phyloP scores from a whole-genome alignment of 495 filamentous ascomycete genomes.

The Glutinoglossum americanum region DNA sequence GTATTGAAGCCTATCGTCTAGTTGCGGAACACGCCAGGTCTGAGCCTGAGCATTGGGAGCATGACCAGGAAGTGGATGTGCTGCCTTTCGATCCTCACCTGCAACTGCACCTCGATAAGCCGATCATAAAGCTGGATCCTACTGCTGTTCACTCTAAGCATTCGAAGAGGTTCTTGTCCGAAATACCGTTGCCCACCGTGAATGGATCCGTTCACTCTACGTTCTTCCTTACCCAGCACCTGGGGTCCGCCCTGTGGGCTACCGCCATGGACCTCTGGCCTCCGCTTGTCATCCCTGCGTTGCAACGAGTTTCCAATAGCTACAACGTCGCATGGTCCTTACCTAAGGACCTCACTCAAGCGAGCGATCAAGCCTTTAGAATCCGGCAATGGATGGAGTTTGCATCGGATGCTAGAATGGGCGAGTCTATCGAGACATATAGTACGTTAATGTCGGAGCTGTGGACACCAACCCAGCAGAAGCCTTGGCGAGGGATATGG shows the following conservation, averaged over 20 bases:
- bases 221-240: constrained; percentile 23
- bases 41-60: constrained; percentile 36
- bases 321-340: constrained; percentile 20
- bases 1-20: constrained; percentile 66
- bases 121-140: constrained; percentile 34
- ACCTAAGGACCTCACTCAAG: constrained; percentile 23
- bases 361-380: constrained; percentile 44
- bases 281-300: constrained; percentile 42
- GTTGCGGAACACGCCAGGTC: constrained; percentile 33
- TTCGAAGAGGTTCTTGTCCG: constrained; percentile 10
- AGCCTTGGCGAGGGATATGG: constrained; percentile 78
- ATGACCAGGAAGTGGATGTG: constrained; percentile 47
- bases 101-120: constrained; percentile 45
- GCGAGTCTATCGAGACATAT: constrained; percentile 52
- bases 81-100: constrained; percentile 49
- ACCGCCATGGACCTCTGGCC: constrained; percentile 45
- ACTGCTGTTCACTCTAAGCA: constrained; percentile 22
- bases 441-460: constrained; percentile 45
- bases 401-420: constrained; percentile 16
- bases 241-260: constrained; percentile 17
- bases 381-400: constrained; percentile 53
- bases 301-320: constrained; percentile 27
- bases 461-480: constrained; percentile 58
- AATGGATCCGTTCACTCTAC: constrained; percentile 20
- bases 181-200: background rate